Evolutionary conservation across 2,329 filamentous ascomycete genomes (phyloP).

Genomic region (Pseudogymnoascus sp.): DNA sequence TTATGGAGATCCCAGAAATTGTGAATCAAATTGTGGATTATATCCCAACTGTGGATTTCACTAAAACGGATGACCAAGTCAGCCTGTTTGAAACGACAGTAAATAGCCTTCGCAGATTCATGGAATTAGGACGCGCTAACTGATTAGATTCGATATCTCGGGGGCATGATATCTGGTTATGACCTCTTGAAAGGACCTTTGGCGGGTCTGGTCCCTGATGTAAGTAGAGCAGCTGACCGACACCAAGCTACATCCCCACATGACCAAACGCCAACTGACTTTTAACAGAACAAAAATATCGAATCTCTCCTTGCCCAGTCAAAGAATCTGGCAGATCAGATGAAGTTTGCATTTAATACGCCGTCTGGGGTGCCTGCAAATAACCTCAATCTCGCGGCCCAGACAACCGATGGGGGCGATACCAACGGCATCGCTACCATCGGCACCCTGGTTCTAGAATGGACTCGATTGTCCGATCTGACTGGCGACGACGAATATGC

Average conservation of each 20-base stretch:
- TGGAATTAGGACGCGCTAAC: neutral
- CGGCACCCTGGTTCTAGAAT: slow-evolving; percentile 76
- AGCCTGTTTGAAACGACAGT: slow-evolving; percentile 90
- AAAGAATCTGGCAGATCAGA: slow-evolving; percentile 59
- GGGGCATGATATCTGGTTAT: slow-evolving; percentile 66
- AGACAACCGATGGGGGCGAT: slow-evolving; percentile 42
- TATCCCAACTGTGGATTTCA: slow-evolving; percentile 66
- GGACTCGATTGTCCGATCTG: slow-evolving; percentile 73
- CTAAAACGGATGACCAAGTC: slow-evolving; percentile 50
- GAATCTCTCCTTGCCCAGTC: slow-evolving; percentile 61
- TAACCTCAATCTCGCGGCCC: slow-evolving; percentile 53
- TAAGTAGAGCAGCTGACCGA: slow-evolving; percentile 17
- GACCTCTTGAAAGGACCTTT: slow-evolving; percentile 67
- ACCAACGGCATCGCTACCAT: slow-evolving; percentile 70
- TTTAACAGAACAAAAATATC: slow-evolving; percentile 36
- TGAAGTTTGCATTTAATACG: slow-evolving; percentile 75
- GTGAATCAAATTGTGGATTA: slow-evolving; percentile 66
- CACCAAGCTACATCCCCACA: slow-evolving; percentile 21
- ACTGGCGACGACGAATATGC: slow-evolving; percentile 63
- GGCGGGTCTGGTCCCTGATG: slow-evolving; percentile 42
- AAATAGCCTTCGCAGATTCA: slow-evolving; percentile 59
- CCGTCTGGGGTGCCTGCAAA: slow-evolving; percentile 69
- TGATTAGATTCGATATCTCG: slow-evolving; percentile 65
- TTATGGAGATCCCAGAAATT: slow-evolving; percentile 65
- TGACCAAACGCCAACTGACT: slow-evolving; percentile 18